Evolutionary conservation across 1,284 basidiomycete genomes (phyloP).

Genomic region (Butyriboletus appendiculatus): DNA sequence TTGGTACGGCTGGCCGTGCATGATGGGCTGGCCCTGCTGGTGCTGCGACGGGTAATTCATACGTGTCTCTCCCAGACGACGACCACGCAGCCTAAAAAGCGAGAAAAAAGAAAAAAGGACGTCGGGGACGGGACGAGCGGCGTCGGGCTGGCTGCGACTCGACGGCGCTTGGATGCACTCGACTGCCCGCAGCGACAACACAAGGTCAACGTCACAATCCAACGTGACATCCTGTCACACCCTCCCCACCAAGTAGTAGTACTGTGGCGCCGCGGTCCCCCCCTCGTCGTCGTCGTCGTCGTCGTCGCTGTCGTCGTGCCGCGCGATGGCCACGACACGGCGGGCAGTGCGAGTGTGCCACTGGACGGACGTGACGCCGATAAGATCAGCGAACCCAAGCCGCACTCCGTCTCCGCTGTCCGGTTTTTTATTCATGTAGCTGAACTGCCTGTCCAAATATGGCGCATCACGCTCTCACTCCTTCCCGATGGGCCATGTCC

Average conservation of each 20-base stretch:
- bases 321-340: not conserved
- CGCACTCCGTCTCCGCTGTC: conserved; percentile 4
- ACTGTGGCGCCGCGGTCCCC: conserved; percentile 14
- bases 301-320: not conserved
- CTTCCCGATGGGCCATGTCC: conserved; percentile 64
- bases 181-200: not conserved
- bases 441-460: conserved; percentile 7
- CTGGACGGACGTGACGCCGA: conserved; percentile 7
- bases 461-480: conserved; percentile 5
- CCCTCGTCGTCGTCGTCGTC: conserved; percentile 3
- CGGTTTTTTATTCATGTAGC: conserved; percentile 7
- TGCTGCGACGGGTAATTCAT: conserved; percentile 30
- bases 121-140: conserved; percentile 1
- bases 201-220: conserved; percentile 26
- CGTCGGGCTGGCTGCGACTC: conserved; percentile 3
- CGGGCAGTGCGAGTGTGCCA: not conserved
- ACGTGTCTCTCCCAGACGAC: not conserved
- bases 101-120: not conserved
- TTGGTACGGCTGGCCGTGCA: conserved; percentile 19
- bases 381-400: conserved; percentile 13
- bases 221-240: conserved; percentile 29
- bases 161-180: conserved; percentile 1
- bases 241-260: not conserved
- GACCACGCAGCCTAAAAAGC: not conserved
- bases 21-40: conserved; percentile 22